phyloP scores from a whole-genome alignment of 495 filamentous ascomycete genomes.

The Penicillium longicatenatum region DNA sequence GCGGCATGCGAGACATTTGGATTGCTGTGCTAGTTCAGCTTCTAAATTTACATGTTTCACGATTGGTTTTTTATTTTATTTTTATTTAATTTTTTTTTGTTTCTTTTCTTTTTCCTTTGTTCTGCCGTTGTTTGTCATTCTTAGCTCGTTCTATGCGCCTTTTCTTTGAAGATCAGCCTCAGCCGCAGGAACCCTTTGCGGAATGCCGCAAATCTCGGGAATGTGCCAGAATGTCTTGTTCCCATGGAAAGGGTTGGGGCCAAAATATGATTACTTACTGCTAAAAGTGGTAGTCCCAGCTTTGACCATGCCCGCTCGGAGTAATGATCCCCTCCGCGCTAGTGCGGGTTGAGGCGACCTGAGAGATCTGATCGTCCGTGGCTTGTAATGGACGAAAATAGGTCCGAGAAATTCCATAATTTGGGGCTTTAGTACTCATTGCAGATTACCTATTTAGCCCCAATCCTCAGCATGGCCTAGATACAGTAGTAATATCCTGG shows the following conservation, averaged over 20 bases:
- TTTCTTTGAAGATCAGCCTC: slow-evolving; percentile 2
- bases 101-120: neutral
- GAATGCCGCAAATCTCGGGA: slow-evolving; percentile 18
- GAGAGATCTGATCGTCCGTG: slow-evolving; percentile 27
- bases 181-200: slow-evolving; percentile 15
- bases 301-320: slow-evolving; percentile 11
- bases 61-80: neutral
- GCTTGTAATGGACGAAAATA: neutral
- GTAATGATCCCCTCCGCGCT: slow-evolving; percentile 29
- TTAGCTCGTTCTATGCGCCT: neutral
- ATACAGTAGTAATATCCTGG: neutral
- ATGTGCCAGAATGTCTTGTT: slow-evolving; percentile 23
- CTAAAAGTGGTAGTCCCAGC: no score
- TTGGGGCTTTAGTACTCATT: neutral
- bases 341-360: slow-evolving; percentile 25
- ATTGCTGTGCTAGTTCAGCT: neutral
- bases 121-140: neutral
- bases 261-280: neutral
- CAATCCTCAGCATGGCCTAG: no score
- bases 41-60: neutral
- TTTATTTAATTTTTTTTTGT: neutral
- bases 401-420: neutral
- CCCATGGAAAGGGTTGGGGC: slow-evolving; percentile 1
- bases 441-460: neutral
- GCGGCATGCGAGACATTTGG: neutral